Base-by-base conservation (phyloP, 352 stramenopile genomes). In the Poterioochromonas sp. region DNA sequence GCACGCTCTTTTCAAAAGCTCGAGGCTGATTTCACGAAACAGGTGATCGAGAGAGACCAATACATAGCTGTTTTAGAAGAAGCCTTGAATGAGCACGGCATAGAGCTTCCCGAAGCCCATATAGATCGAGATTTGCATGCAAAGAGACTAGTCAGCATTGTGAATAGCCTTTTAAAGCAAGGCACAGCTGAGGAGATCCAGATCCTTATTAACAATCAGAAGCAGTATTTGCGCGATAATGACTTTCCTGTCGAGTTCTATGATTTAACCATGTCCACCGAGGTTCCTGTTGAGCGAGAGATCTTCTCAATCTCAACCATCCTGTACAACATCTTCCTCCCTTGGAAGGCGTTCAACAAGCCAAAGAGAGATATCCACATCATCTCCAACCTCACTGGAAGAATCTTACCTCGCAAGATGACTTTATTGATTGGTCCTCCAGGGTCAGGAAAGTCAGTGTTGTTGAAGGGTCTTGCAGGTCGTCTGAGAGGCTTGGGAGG, bases 391-490 rank as follows among this genome's bases (percentile, higher is more conserved):
- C n/a, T n/a, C n/a, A n/a, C n/a, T n/a, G 79, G 88, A 0, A 51
- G 79, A n/a, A 78, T 90, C 0, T 71, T 84, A 58, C 83, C 85
- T 40, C 79, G 83, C 49, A 84, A 83, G 64, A 84, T 87, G 77
- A 89, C 88, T 79, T 76, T 90, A 26, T 51, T 90, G 1, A 47
- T 90, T 5, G 86, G 86, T 15, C 84, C 84, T 34, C 86, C 86
- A 11, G 79, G 79, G 22, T 84, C 65, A 8, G 85, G 85, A 0
- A 90, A 90, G 73, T 85, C 83, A 18, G 84, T 74, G 34, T 81
- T 89, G 18, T 76, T 90, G 0, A 88, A 87, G 79, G 83, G 79
- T 0, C 85, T 90, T 69, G 79, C 83, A 22, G 84, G 84, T 2
- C 69, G 81, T 35, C 62, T 89, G 69, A 54, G 69, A 11, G 5